A percentile compares a stretch with the other conserved stretches of the same genome.
Evolutionary conservation across 2,329 filamentous ascomycete species (phyloP).

Genomic region (Thielaviopsis punctulata): DNA sequence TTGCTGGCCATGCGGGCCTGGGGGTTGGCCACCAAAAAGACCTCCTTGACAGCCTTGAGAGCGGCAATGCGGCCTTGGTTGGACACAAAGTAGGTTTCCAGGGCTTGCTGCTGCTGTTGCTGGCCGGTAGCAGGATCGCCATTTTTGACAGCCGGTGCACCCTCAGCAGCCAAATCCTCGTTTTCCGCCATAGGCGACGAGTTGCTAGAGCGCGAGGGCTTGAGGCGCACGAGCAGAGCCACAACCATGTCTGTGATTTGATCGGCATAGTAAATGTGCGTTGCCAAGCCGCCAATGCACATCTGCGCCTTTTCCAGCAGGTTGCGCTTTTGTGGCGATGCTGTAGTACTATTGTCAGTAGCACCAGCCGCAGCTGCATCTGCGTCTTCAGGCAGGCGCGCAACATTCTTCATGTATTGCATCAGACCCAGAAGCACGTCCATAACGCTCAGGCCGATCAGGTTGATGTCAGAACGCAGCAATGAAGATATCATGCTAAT

Average conservation of each 20-base stretch:
- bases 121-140: conserved; percentile 14
- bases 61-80: conserved; percentile 44
- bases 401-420: conserved; percentile 61
- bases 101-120: conserved; percentile 18
- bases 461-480: conserved; percentile 72
- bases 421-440: conserved; percentile 77
- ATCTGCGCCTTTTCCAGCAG: conserved; percentile 56
- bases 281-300: conserved; percentile 81
- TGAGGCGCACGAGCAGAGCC: conserved; percentile 61
- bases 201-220: conserved; percentile 35
- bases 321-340: conserved; percentile 35
- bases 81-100: conserved; percentile 36
- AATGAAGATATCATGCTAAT: conserved; percentile 67
- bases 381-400: conserved; percentile 41
- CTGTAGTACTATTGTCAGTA: conserved; percentile 22
- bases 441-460: conserved; percentile 93
- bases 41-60: conserved; percentile 63
- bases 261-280: conserved; percentile 91
- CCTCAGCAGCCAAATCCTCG: conserved; percentile 17
- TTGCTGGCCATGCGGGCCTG: conserved; percentile 40
- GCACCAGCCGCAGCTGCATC: background rate
- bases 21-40: conserved; percentile 65
- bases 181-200: conserved; percentile 30
- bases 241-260: conserved; percentile 91
- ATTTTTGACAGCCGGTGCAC: conserved; percentile 19